Percentiles rank a stretch among this genome's conserved stretches.
Conservation (phyloP, 306 rosid species). For the Neltuma alba region DNA sequence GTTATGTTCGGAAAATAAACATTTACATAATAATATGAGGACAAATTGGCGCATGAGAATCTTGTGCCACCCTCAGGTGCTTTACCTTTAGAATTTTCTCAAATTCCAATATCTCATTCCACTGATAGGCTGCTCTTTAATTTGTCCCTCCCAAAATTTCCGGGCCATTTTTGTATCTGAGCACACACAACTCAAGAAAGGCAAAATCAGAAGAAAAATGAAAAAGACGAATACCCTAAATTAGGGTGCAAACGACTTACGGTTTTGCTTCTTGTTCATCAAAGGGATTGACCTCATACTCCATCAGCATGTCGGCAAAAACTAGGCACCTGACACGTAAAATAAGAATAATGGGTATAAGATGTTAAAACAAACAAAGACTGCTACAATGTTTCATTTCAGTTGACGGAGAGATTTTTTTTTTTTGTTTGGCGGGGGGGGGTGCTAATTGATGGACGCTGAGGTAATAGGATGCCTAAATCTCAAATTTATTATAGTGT, state of each 20-base stretch:
- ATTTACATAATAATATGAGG: no score
- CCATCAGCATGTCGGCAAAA: constrained; percentile 81
- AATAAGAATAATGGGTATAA: constrained; percentile 7
- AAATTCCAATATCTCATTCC: no score
- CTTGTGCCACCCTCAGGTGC: constrained; percentile 1
- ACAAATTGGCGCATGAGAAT: constrained; percentile 13
- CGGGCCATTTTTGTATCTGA: constrained; percentile 92
- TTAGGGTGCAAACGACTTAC: constrained; percentile 41
- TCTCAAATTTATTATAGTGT: no score
- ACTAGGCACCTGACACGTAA: constrained; percentile 67
- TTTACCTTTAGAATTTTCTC: no score
- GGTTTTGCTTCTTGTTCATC: constrained; percentile 71
- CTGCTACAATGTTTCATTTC: background rate
- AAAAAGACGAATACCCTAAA: background rate
- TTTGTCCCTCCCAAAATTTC: constrained; percentile 98
- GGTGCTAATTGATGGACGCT: no score
- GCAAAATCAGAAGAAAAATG: background rate
- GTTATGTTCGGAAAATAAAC: no score
- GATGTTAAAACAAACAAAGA: background rate
- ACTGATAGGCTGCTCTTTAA: no score
- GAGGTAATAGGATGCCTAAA: no score
- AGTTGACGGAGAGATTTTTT: no score
- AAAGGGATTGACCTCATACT: constrained; percentile 67
- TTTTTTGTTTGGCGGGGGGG: no score
- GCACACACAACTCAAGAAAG: constrained; percentile 31